A percentile compares a stretch with the other conserved stretches of the same genome.
Evolutionary conservation across 768 basidiomycete species (phyloP).

Genomic region (Psilocybe cubensis): DNA sequence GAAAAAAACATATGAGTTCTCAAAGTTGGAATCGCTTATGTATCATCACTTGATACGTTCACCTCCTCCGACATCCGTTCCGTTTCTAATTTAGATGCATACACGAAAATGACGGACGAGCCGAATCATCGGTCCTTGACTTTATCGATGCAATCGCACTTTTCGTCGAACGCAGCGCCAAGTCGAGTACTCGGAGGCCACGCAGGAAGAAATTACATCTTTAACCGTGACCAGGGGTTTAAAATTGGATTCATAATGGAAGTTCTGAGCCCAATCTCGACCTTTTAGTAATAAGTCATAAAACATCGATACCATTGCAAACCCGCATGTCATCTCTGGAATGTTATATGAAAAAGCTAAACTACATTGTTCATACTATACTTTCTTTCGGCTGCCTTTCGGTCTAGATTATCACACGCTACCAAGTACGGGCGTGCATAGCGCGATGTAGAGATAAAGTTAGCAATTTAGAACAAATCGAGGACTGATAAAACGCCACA

Average conservation of each 20-base stretch:
- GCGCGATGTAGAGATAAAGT: not conserved
- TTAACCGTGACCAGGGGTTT: slow-evolving; percentile 7
- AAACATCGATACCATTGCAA: no score
- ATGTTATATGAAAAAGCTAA: no score
- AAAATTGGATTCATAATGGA: slow-evolving; percentile 18
- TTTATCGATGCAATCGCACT: slow-evolving; percentile 46
- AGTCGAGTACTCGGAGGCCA: slow-evolving; percentile 1
- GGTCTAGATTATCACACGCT: not conserved
- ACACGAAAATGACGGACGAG: slow-evolving; percentile 42
- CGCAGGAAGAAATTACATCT: not conserved
- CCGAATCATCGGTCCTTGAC: slow-evolving; percentile 23
- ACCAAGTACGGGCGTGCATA: not conserved
- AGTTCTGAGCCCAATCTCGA: slow-evolving; percentile 1
- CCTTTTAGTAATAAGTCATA: no score
- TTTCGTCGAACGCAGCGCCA: slow-evolving; percentile 20
- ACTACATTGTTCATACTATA: not conserved
- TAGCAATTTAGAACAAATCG: not conserved
- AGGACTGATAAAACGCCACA: not conserved
- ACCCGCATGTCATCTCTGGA: no score
- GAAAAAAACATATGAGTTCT: slow-evolving; percentile 11
- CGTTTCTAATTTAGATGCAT: slow-evolving; percentile 21
- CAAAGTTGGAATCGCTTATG: slow-evolving; percentile 1
- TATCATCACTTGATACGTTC: slow-evolving; percentile 12
- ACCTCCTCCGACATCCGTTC: slow-evolving; percentile 4
- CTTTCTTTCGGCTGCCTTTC: not conserved